Base-by-base conservation (phyloP, 2,329 filamentous ascomycete genomes). In the Pseudopithomyces chartarum region DNA sequence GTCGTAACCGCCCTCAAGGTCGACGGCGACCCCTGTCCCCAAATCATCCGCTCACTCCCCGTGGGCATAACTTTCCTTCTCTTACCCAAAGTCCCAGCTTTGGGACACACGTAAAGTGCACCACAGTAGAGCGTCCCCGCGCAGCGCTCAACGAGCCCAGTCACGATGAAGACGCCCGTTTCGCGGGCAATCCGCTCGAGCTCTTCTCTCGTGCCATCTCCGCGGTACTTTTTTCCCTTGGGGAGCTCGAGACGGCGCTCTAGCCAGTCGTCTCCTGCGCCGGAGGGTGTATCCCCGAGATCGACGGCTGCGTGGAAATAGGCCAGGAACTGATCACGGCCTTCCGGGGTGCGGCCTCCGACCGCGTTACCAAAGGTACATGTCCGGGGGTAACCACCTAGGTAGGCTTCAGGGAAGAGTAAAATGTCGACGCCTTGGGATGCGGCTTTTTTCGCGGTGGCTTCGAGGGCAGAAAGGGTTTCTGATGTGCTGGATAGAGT, bases 1-100 rank as follows among this genome's bases (percentile, higher is more conserved):
- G 92, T 92, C 23, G 86, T 89, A 1, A 97, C 86, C 3, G 92
- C 93, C 60, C 86, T 86, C 26, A 97, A 83, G 3, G 91, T 95
- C 0, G 85, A 85, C 0, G 93, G 86, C 2, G 87, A 89, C 39
- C 92, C 93, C 73, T 96, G 91, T 0, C 90, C 92, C 93, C 93
- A 97, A 56, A 97, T 85, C 49, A 97, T 80, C 38, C 93, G 85
- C 70, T 97, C 93, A 0, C 85, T 85, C 1, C 87, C 92, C 0
- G 93, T 97, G 80, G 93, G 94, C 87, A 96, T 94, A 20, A 97
- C 90, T 77, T 97, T 97, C 68, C 93, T 83, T 62, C 93, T 84
- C 82, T 97, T 97, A 19, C 92, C 93, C 19, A 97, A 72, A 7
- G 90, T 72, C 5, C 93, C 93, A 45, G 83, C 71, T 40, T 76